Percentiles rank a stretch among this genome's conserved stretches.
phyloP scores from a whole-genome alignment of 2,329 filamentous ascomycete species.

The Colletotrichum simmondsii region DNA sequence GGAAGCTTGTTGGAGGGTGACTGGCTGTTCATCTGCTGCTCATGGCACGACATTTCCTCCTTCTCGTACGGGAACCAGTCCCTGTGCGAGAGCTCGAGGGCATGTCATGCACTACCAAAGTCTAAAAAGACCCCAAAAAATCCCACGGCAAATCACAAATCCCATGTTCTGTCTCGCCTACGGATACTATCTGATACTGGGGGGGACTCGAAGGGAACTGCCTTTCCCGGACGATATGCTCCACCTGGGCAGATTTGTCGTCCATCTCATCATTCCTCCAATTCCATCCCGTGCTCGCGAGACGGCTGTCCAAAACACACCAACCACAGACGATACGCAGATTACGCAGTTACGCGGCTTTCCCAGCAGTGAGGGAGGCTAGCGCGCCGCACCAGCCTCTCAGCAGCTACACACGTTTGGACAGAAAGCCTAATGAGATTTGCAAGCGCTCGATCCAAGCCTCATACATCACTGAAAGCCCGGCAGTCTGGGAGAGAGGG shows the following conservation, averaged over 20 bases:
- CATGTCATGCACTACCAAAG: conserved; percentile 17
- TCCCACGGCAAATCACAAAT: conserved; percentile 18
- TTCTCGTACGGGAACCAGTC: background rate
- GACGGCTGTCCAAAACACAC: background rate
- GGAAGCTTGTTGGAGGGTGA: background rate
- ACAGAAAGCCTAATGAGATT: background rate
- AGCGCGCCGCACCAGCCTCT: conserved; percentile 3
- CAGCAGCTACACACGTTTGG: background rate
- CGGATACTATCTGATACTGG: background rate
- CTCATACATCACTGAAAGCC: background rate
- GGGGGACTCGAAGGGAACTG: background rate
- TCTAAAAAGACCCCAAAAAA: background rate
- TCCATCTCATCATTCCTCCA: conserved; percentile 8
- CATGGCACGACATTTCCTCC: background rate
- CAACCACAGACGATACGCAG: background rate
- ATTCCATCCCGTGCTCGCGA: conserved; percentile 3
- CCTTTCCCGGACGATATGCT: conserved; percentile 13
- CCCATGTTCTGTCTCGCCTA: conserved; percentile 8
- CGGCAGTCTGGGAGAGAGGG: background rate
- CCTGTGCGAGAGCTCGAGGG: conserved; percentile 7
- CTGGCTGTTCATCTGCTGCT: background rate
- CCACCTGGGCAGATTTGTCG: background rate
- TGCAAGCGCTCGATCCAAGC: conserved; percentile 6
- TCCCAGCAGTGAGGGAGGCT: background rate
- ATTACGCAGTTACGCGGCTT: background rate